Percentiles rank a stretch among this genome's conserved stretches.
Evolutionary conservation across 2,329 filamentous ascomycete species (phyloP).

Genomic region (Ophiostoma fasciatum): DNA sequence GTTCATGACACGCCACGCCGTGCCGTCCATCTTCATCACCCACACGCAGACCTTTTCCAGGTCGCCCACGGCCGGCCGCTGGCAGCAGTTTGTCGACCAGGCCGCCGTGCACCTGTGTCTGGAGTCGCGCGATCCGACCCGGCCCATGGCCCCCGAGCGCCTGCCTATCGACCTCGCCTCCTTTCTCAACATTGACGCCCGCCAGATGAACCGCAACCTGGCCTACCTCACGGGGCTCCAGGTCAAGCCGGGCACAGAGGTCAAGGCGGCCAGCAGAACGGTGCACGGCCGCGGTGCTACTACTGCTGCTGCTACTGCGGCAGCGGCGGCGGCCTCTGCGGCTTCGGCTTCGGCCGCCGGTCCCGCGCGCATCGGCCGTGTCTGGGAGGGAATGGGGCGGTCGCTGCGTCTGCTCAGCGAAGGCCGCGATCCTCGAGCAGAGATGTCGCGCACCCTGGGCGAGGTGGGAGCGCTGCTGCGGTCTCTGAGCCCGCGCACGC

Average conservation of each 20-base stretch:
- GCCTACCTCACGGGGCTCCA: constrained; percentile 30
- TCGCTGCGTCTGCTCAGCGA: neutral
- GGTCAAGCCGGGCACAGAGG: constrained; percentile 5
- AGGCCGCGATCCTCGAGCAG: neutral
- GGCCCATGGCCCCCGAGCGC: constrained; percentile 22
- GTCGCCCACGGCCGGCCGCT: constrained; percentile 16
- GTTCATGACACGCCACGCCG: constrained; percentile 30
- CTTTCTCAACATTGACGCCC: constrained; percentile 34
- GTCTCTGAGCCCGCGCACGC: no score
- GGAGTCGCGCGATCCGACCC: constrained; percentile 24
- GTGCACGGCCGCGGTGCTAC: no score
- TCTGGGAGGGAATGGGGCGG: neutral
- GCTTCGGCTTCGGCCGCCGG: no score
- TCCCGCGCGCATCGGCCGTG: neutral
- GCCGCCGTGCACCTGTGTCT: constrained; percentile 32
- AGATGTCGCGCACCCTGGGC: no score
- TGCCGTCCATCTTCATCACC: constrained; percentile 34
- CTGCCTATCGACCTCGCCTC: constrained; percentile 33
- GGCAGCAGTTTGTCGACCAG: constrained; percentile 23
- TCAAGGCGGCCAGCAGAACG: no score
- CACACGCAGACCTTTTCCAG: constrained; percentile 25
- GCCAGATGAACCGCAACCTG: constrained; percentile 38
- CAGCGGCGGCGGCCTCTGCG: no score
- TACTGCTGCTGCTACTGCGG: no score
- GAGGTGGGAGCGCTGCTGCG: no score